Conservation (phyloP, 306 rosid genomes). For the Pueraria montana region DNA sequence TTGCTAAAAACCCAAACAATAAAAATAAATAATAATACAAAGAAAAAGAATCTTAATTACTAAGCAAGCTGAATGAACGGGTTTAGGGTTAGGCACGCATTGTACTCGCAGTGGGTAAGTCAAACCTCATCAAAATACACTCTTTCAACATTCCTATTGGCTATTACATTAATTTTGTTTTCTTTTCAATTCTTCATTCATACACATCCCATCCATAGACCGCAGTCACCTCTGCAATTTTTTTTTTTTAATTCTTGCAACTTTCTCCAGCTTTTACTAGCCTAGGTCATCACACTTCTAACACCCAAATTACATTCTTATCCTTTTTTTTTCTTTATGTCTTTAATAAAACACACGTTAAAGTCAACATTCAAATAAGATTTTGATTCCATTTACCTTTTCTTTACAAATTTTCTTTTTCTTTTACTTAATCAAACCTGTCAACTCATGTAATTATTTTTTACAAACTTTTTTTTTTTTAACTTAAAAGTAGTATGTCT, state of each 20-base stretch:
- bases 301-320: slow-evolving; percentile 28
- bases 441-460: too few species aligned
- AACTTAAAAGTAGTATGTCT: too few species aligned
- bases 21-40: too few species aligned
- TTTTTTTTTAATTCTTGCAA: background rate
- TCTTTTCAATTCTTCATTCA: background rate
- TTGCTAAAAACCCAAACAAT: background rate
- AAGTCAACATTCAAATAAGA: slow-evolving; percentile 44
- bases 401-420: background rate
- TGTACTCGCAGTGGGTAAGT: slow-evolving; percentile 39
- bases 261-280: background rate
- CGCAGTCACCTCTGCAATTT: background rate
- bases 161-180: background rate
- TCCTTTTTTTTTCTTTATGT: background rate
- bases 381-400: slow-evolving; percentile 9
- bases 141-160: slow-evolving; percentile 14
- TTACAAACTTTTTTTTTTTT: too few species aligned
- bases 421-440: too few species aligned
- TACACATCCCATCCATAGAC: background rate
- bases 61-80: background rate
- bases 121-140: slow-evolving; percentile 41
- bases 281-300: background rate
- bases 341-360: background rate
- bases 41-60: slow-evolving; percentile 6
- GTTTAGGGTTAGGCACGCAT: background rate